Evolutionary conservation across 306 rosid genomes (phyloP).

Genomic region (Crotalaria pallida): DNA sequence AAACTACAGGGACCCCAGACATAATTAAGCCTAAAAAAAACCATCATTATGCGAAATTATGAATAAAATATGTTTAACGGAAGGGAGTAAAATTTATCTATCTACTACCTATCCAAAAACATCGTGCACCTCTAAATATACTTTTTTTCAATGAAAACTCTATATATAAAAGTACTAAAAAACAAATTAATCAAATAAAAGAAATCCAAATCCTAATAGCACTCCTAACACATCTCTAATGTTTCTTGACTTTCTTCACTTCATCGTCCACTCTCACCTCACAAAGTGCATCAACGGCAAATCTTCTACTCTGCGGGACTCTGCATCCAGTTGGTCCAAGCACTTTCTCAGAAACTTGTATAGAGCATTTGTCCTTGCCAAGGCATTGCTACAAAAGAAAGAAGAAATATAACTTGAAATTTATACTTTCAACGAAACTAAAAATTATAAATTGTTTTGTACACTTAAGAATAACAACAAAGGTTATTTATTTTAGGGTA

Average conservation of each 20-base stretch:
- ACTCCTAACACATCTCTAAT: background rate
- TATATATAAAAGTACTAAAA: no score
- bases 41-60: no score
- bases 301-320: background rate
- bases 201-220: background rate
- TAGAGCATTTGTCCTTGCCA: background rate
- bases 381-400: background rate
- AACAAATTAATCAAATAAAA: background rate
- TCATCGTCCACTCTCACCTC: background rate
- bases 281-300: conserved; percentile 18
- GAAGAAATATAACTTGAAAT: background rate
- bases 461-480: no score
- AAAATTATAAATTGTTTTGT: no score
- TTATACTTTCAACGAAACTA: no score
- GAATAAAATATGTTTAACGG: no score
- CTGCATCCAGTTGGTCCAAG: conserved; percentile 1
- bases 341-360: background rate
- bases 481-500: background rate
- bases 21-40: no score
- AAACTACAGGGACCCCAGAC: no score
- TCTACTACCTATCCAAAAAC: no score
- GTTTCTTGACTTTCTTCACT: background rate
- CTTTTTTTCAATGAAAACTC: no score
- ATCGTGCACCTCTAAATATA: no score
- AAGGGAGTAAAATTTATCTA: no score